Conservation (phyloP, 441 rosid species). For the Eutrema salsugineum region DNA sequence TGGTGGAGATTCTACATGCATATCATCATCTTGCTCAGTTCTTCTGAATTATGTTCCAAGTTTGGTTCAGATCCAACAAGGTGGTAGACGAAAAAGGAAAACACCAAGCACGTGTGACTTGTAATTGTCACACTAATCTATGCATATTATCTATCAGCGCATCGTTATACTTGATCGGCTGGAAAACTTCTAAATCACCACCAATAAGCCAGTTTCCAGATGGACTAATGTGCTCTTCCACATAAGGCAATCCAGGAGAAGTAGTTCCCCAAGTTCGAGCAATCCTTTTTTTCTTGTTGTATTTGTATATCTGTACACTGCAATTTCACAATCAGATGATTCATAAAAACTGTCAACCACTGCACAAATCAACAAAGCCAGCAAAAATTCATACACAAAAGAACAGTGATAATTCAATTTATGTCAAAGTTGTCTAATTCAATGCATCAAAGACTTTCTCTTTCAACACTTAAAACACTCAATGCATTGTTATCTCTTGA, state of each 20-base stretch:
- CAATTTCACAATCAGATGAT: no score
- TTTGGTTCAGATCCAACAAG: background rate
- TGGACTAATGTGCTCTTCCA: constrained; percentile 59
- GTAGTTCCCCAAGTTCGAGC: constrained; percentile 96
- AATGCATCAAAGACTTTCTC: background rate
- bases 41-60: constrained; percentile 1
- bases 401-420: no score
- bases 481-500: background rate
- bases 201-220: constrained; percentile 94
- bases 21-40: background rate
- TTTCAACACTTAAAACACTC: background rate
- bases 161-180: constrained; percentile 72
- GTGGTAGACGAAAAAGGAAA: background rate
- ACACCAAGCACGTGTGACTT: background rate
- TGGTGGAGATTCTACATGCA: background rate
- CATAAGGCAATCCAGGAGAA: constrained; percentile 85
- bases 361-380: no score
- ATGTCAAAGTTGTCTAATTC: no score
- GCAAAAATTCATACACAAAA: no score
- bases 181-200: constrained; percentile 81
- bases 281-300: constrained; percentile 86
- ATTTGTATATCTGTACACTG: constrained; percentile 85
- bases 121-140: background rate
- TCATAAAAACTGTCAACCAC: no score
- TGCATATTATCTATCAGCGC: no score